Conservation (phyloP, 441 rosid species). For the Gossypium schwendimanii region DNA sequence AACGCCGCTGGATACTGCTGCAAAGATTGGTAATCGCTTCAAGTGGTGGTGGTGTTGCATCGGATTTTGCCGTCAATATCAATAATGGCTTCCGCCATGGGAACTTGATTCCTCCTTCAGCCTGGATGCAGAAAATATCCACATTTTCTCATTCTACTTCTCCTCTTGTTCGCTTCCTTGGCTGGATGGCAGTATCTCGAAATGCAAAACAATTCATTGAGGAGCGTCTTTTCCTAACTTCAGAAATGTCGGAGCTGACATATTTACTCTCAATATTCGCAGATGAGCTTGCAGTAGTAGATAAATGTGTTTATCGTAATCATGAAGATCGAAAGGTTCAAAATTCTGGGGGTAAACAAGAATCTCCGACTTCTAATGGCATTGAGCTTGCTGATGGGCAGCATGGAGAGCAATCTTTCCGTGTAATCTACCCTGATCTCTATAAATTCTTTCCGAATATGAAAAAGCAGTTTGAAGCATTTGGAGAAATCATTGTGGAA, state of each 20-base stretch:
- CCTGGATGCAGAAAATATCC: constrained; percentile 60
- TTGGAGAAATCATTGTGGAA: constrained; percentile 69
- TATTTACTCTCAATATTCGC: constrained; percentile 52
- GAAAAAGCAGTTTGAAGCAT: constrained; percentile 57
- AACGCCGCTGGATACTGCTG: constrained; percentile 63
- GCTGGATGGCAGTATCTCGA: constrained; percentile 90
- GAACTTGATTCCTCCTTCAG: constrained; percentile 58
- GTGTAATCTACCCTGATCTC: constrained; percentile 60
- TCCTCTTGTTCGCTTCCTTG: constrained; percentile 72
- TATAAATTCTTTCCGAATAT: constrained; percentile 62
- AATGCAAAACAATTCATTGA: constrained; percentile 48
- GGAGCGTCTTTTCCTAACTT: constrained; percentile 55
- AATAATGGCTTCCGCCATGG: constrained; percentile 40
- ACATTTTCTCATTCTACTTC: constrained; percentile 52
- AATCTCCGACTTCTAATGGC: constrained; percentile 12
- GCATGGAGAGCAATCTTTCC: constrained; percentile 40
- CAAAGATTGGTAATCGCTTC: constrained; percentile 71
- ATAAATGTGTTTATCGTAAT: constrained; percentile 32
- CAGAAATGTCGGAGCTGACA: constrained; percentile 63
- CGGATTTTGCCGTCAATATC: constrained; percentile 33
- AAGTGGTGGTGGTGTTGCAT: constrained; percentile 49
- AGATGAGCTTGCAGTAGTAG: constrained; percentile 64
- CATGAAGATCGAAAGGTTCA: constrained; percentile 29
- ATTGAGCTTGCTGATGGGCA: constrained; percentile 30
- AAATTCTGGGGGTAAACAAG: constrained; percentile 23